Percentiles rank a stretch among this genome's conserved stretches.
Evolutionary conservation across 257 asterid genomes (phyloP).

Genomic region (Perilla frutescens): DNA sequence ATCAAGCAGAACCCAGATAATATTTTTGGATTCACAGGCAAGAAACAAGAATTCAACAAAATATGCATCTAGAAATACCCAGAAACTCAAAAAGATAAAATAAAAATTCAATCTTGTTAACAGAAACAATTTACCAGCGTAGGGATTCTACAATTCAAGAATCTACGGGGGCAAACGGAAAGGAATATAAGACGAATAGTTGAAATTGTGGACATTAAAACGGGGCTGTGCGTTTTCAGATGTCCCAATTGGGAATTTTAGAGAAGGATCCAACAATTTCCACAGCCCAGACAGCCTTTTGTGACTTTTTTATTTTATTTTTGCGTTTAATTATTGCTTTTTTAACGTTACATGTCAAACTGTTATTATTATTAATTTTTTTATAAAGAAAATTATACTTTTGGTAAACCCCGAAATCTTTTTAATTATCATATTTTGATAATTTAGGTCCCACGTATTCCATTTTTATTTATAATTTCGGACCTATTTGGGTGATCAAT

Average conservation of each 20-base stretch:
- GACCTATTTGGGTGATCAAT: not conserved
- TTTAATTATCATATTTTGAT: not conserved
- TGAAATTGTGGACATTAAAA: constrained; percentile 22
- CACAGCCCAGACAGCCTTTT: constrained; percentile 17
- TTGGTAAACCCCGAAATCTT: not conserved
- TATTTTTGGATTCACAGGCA: constrained; percentile 8
- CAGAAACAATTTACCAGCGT: constrained; percentile 27
- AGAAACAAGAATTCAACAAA: constrained; percentile 28
- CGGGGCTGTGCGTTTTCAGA: constrained; percentile 26
- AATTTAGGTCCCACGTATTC: not conserved
- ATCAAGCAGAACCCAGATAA: constrained; percentile 26
- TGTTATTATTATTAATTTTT: not conserved
- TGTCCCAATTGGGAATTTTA: constrained; percentile 10
- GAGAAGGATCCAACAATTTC: constrained; percentile 22
- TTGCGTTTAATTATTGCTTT: not conserved
- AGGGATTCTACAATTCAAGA: constrained; percentile 22
- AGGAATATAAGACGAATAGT: not conserved
- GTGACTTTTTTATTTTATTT: constrained; percentile 25
- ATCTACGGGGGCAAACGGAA: constrained; percentile 2
- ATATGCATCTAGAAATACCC: constrained; percentile 23
- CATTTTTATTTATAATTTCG: not conserved
- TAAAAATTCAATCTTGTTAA: not conserved
- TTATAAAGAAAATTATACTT: not conserved
- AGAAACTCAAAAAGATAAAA: not conserved
- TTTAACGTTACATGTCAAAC: not conserved